phyloP scores from a whole-genome alignment of 768 basidiomycete genomes.

The Rhodosporidiobolus odoratus region DNA sequence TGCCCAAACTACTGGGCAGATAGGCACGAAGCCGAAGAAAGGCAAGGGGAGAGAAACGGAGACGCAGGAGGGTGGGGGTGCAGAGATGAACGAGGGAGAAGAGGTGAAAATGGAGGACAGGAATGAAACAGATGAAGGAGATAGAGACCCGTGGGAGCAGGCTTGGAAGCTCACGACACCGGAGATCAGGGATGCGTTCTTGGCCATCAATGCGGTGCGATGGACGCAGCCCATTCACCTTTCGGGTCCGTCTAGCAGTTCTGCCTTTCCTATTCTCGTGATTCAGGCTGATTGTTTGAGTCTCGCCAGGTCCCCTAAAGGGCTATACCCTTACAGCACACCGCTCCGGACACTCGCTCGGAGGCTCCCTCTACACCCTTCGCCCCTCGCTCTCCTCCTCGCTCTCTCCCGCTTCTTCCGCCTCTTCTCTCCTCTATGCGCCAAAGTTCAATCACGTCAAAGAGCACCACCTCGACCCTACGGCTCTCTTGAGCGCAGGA shows the following conservation, averaged over 20 bases:
- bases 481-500: constrained; percentile 59
- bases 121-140: constrained; percentile 41
- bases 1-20: constrained; percentile 52
- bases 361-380: constrained; percentile 97
- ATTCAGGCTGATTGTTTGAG: constrained; percentile 14
- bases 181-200: constrained; percentile 89
- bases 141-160: constrained; percentile 51
- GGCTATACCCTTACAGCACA: constrained; percentile 78
- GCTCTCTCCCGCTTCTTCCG: constrained; percentile 32
- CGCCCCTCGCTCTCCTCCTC: constrained; percentile 80
- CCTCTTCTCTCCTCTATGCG: constrained; percentile 87
- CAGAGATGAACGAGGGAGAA: constrained; percentile 26
- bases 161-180: constrained; percentile 66
- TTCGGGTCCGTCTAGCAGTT: constrained; percentile 59
- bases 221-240: constrained; percentile 95
- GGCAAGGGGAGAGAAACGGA: constrained; percentile 41
- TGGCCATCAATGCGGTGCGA: constrained; percentile 80
- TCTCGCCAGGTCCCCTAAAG: constrained; percentile 1
- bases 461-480: constrained; percentile 91
- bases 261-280: constrained; percentile 40
- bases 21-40: constrained; percentile 59
- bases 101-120: constrained; percentile 29
- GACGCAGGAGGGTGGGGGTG: constrained; percentile 1
- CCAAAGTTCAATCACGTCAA: constrained; percentile 93
- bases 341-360: constrained; percentile 88